A percentile compares a stretch with the other conserved stretches of the same genome.
Conservation (phyloP, 805 yeast genomes). For the Ogataea siamensis region DNA sequence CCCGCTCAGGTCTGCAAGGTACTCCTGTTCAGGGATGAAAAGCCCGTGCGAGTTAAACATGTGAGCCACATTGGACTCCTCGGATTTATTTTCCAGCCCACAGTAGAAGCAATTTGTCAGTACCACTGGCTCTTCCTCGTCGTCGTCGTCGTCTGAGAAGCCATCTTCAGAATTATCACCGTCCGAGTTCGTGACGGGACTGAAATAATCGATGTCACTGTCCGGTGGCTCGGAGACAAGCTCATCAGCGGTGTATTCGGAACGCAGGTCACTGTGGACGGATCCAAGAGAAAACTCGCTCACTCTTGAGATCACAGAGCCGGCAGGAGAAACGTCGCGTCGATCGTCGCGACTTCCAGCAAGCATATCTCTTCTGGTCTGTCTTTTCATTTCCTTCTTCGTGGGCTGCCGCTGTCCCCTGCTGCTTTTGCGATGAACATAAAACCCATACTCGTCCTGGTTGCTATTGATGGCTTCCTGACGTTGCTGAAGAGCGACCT, state of each 20-base stretch:
- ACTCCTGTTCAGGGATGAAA: conserved; percentile 79
- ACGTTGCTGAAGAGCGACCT: conserved; percentile 29
- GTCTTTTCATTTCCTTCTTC: conserved; percentile 38
- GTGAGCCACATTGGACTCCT: conserved; percentile 56
- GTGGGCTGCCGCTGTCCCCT: conserved; percentile 36
- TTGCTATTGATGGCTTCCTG: conserved; percentile 22
- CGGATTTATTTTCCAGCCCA: conserved; percentile 37
- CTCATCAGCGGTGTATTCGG: conserved; percentile 25
- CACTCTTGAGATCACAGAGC: conserved; percentile 52
- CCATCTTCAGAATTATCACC: conserved; percentile 19
- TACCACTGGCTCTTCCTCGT: conserved; percentile 30
- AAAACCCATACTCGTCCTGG: conserved; percentile 59
- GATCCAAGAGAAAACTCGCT: conserved; percentile 55
- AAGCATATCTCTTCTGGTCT: conserved; percentile 31
- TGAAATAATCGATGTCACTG: conserved; percentile 14
- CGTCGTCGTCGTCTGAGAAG: conserved; percentile 13
- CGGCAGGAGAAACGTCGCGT: conserved; percentile 49
- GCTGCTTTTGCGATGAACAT: conserved; percentile 32
- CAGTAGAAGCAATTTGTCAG: conserved; percentile 50
- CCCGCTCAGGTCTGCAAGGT: conserved; percentile 65
- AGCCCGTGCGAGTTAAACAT: conserved; percentile 81
- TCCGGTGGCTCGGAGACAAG: conserved; percentile 19
- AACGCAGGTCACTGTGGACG: conserved; percentile 21
- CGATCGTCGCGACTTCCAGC: conserved; percentile 8
- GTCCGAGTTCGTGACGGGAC: conserved; percentile 7